Conservation (phyloP, 2,329 filamentous ascomycete genomes). For the Alternaria tenuissima region DNA sequence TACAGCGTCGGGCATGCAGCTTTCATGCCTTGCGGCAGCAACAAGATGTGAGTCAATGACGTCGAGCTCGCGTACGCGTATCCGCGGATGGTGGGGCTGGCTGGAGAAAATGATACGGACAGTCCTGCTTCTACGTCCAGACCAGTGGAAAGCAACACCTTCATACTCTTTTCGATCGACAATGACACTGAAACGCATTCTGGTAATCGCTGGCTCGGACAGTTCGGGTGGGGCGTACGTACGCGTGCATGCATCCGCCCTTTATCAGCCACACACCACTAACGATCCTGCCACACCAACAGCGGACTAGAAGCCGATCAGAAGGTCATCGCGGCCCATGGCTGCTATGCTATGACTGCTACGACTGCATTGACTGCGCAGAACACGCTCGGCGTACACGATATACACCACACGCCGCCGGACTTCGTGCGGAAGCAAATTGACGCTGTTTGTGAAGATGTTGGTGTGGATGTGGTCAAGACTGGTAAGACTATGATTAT, state of each 20-base stretch:
- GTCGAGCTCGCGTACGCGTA: slow-evolving; percentile 38
- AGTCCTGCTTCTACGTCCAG: slow-evolving; percentile 1
- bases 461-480: slow-evolving; percentile 90
- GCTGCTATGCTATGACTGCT: slow-evolving; percentile 94
- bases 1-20: background rate
- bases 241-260: slow-evolving; percentile 48
- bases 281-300: slow-evolving; percentile 50
- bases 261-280: slow-evolving; percentile 27
- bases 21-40: slow-evolving; percentile 3
- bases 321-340: slow-evolving; percentile 90
- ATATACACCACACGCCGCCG: slow-evolving; percentile 80
- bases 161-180: background rate
- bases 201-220: slow-evolving; percentile 89
- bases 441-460: slow-evolving; percentile 81
- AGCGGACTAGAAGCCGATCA: slow-evolving; percentile 93
- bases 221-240: slow-evolving; percentile 90
- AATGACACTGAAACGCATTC: slow-evolving; percentile 62
- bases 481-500: slow-evolving; percentile 66
- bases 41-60: slow-evolving; percentile 25
- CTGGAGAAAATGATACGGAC: slow-evolving; percentile 8
- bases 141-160: background rate
- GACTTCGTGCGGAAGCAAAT: slow-evolving; percentile 86
- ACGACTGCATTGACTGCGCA: slow-evolving; percentile 96
- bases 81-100: slow-evolving; percentile 37
- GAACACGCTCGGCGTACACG: slow-evolving; percentile 85